Conservation (phyloP, 2,329 filamentous ascomycete genomes). For the Xylaria multiplex region DNA sequence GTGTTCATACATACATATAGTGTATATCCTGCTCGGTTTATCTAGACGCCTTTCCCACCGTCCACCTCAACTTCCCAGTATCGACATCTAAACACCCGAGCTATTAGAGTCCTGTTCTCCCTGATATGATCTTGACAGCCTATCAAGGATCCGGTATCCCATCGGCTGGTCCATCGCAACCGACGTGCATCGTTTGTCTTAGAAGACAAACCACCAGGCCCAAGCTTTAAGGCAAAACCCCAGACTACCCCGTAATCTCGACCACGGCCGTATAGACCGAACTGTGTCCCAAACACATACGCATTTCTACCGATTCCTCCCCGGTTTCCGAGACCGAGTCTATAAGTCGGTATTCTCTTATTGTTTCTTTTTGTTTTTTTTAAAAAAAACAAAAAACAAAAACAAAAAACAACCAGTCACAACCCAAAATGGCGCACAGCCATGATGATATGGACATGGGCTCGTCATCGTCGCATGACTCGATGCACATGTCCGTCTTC, state of each 20-base stretch:
- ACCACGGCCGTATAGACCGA: neutral
- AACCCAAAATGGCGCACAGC: slow-evolving; percentile 25
- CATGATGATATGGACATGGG: slow-evolving; percentile 44
- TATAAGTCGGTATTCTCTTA: neutral
- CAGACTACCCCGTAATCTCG: no score
- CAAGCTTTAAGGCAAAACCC: no score
- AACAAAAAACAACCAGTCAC: neutral
- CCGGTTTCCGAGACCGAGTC: neutral
- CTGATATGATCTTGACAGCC: no score
- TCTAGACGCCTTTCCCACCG: no score
- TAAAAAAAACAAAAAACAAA: neutral
- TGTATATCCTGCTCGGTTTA: no score
- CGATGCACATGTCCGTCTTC: slow-evolving; percentile 66
- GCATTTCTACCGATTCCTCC: neutral
- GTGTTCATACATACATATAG: no score
- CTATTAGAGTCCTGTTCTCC: neutral
- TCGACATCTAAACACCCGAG: slow-evolving; percentile 4
- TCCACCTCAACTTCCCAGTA: no score
- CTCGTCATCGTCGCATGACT: slow-evolving; percentile 33
- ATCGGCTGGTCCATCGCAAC: no score
- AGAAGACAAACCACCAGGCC: no score
- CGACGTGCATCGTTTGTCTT: no score
- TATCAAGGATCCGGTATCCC: no score
- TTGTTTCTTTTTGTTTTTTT: no score
- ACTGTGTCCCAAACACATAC: neutral